Conservation (phyloP, 768 basidiomycete genomes). For the Lyophyllum decastes region DNA sequence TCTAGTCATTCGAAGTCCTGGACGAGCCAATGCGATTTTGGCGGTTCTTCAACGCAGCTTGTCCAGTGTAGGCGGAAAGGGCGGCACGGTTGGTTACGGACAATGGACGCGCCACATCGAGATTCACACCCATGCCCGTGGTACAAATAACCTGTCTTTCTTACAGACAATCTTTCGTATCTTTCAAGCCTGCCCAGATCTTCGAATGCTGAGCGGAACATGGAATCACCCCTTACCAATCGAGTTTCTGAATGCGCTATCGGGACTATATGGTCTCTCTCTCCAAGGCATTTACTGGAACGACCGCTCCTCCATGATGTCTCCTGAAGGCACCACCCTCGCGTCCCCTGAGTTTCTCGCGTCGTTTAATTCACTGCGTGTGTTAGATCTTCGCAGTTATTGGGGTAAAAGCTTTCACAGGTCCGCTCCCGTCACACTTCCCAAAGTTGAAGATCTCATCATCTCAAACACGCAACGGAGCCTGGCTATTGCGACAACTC, state of each 20-base stretch:
- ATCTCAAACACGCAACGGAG: conserved; percentile 40
- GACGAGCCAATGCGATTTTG: conserved; percentile 39
- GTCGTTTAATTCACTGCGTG: conserved; percentile 41
- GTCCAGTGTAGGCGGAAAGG: conserved; percentile 1
- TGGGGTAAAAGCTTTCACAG: conserved; percentile 24
- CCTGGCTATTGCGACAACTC: conserved; percentile 36
- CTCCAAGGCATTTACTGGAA: conserved; percentile 50
- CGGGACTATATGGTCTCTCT: conserved; percentile 38
- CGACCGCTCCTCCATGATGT: conserved; percentile 23
- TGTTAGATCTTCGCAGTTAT: conserved; percentile 49
- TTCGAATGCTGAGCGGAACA: conserved; percentile 46
- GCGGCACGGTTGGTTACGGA: conserved; percentile 32
- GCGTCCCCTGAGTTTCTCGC: conserved; percentile 38
- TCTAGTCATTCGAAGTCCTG: conserved; percentile 45
- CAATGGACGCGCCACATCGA: conserved; percentile 52
- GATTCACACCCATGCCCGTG: conserved; percentile 46
- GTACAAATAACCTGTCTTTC: conserved; percentile 35
- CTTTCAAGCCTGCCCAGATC: conserved; percentile 44
- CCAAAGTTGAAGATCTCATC: conserved; percentile 43
- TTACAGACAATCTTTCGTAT: conserved; percentile 45
- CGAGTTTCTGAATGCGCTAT: conserved; percentile 44
- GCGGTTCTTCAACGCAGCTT: conserved; percentile 29
- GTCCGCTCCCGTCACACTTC: conserved; percentile 33
- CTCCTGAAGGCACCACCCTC: conserved; percentile 19
- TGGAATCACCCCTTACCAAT: conserved; percentile 45